A percentile compares a stretch with the other conserved stretches of the same genome.
These are phyloP conservation scores for Axilococcus clingmanii DNA, from an alignment of 139 green algal genomes.

Conservation along the genomic window DNA sequence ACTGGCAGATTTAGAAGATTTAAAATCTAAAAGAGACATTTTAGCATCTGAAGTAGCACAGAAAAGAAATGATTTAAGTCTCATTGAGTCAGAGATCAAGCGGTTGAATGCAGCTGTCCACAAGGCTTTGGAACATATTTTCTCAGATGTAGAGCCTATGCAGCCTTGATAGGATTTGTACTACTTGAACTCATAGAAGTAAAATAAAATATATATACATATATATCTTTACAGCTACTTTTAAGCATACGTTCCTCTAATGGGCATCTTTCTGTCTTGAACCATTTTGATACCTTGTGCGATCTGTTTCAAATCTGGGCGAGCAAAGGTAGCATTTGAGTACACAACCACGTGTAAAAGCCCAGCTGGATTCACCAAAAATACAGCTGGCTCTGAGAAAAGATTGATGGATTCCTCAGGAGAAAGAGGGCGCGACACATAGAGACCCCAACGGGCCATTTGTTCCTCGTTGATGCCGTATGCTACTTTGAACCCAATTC, in stretches of 20 bases:
- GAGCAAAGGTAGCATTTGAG: conserved; percentile 43
- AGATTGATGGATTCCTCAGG: conserved; percentile 22
- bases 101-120: conserved; percentile 13
- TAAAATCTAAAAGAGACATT: conserved; percentile 15
- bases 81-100: conserved; percentile 12
- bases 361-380: conserved; percentile 44
- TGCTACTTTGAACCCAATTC: conserved; percentile 34
- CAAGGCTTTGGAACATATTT: conserved; percentile 8
- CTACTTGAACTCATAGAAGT: conserved; percentile 3
- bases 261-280: conserved; percentile 29
- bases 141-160: neutral
- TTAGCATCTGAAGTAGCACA: conserved; percentile 24
- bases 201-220: too few relatives aligned
- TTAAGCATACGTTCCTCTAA: conserved; percentile 22
- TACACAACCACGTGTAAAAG: conserved; percentile 38
- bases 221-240: neutral
- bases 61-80: conserved; percentile 16
- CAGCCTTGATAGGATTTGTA: neutral
- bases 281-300: conserved; percentile 30
- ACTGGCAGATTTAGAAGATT: conserved; percentile 16
- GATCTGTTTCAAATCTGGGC: conserved; percentile 41
- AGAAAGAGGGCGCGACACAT: conserved; percentile 30
- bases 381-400: conserved; percentile 40
- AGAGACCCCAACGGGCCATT: conserved; percentile 40
- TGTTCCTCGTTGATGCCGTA: conserved; percentile 33